Evolutionary conservation across 441 rosid genomes (phyloP), one percentile per base, ranked within the genome.

Genomic region (Adansonia gregorii): DNA sequence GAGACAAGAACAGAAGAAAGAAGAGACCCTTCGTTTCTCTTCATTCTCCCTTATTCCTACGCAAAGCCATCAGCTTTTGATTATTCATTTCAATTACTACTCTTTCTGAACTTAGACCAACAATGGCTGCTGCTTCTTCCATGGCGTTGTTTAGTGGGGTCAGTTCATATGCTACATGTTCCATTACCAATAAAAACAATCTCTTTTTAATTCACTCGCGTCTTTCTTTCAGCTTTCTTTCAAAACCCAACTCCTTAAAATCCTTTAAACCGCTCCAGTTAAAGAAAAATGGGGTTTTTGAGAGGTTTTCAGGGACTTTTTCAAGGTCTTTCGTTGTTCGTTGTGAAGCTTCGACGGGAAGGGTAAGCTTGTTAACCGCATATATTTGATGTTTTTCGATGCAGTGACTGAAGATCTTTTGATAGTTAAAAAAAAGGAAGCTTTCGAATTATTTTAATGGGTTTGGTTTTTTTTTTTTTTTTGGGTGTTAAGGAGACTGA

Each of bases 321-420:
- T 48, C 14, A 10, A 48, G 52, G 76, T 73, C 87, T 14, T 73
- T 86, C 65, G 20, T 76, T 52, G 89, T 95, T 68, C 82, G 92
- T 74, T 95, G 97, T 64, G 93, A 88, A 19, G 88, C 93, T 71
- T 67, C 91, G 14, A 81, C 65, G 75, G 98, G 94, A 81, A 84
- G 93, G 89, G 98, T 93, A 81, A 80, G 82, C 74, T 46, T 65
- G 39, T 51, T 66, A 35, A 14, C 17, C 17, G 15, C 2, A 0
- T 59, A 14, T 15, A 24, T 64, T 15, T 15, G 22, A 39, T 39
- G 48, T 3, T 15, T 65, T 65, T 15, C 10, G 12, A 64, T 31
- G 19, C 68, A 60, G 22, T 9, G 35, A 22, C 63, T 59, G 65
- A 59, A 59, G 39, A 24, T 60, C 11, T 58, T 58, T 58, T 4